phyloP scores from a whole-genome alignment of 441 rosid genomes.

The Raphanus hybrid region DNA sequence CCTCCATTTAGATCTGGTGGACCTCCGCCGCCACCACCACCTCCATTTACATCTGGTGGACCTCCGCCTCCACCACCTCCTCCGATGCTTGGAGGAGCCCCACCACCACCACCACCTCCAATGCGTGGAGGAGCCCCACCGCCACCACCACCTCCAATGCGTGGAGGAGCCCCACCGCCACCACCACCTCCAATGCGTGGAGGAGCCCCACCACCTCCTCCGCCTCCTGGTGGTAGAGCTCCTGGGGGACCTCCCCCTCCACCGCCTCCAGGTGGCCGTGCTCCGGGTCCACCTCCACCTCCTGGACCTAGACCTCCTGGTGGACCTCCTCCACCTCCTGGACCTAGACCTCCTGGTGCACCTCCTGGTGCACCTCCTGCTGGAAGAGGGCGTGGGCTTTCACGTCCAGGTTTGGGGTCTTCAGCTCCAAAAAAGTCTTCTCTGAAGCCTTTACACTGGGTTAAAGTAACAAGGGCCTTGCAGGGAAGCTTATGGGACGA shows the following conservation, averaged over 20 bases:
- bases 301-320: conserved; percentile 47
- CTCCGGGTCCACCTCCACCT: conserved; percentile 64
- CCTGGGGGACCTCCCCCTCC: conserved; percentile 56
- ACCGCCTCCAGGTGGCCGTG: conserved; percentile 46
- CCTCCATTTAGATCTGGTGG: conserved; percentile 28
- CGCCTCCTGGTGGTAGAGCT: conserved; percentile 42
- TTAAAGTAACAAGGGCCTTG: conserved; percentile 93
- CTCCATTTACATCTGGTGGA: conserved; percentile 51
- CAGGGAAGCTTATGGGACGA: conserved; percentile 99
- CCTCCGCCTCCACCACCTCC: conserved; percentile 38
- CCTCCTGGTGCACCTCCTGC: conserved; percentile 72
- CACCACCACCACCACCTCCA: conserved; percentile 61
- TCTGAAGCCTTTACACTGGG: conserved; percentile 97
- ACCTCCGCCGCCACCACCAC: conserved; percentile 56
- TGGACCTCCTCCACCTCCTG: conserved; percentile 68
- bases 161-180: conserved; percentile 43
- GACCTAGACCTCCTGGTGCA: conserved; percentile 63
- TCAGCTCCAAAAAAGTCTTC: conserved; percentile 75
- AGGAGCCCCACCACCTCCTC: conserved; percentile 42
- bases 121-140: conserved; percentile 46
- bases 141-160: conserved; percentile 56
- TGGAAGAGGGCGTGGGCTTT: conserved; percentile 82
- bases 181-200: conserved; percentile 33
- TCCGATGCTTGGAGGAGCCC: conserved; percentile 39
- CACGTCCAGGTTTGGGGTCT: conserved; percentile 59